A percentile compares a stretch with the other conserved stretches of the same genome.
Evolutionary conservation across 371 early-diverging fungal species (phyloP).

Genomic region (Mucor velutinosus): DNA sequence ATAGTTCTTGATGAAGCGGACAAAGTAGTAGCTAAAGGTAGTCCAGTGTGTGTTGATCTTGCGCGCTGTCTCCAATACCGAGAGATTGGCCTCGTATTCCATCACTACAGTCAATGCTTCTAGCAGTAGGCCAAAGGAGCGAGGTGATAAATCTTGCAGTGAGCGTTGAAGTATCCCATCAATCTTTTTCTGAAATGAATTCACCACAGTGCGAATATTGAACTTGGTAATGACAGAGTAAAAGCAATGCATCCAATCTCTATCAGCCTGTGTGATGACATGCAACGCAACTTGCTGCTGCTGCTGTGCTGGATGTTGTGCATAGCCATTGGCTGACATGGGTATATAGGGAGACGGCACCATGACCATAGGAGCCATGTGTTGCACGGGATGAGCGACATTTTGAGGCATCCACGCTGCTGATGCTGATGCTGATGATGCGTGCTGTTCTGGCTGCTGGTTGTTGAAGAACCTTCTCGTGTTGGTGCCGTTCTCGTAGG

Average conservation of each 20-base stretch:
- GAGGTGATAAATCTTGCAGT: slow-evolving; percentile 8
- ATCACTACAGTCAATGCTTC: slow-evolving; percentile 8
- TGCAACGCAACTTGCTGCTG: background rate
- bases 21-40: background rate
- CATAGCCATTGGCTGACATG: background rate
- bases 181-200: slow-evolving; percentile 15
- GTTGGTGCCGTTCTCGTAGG: background rate
- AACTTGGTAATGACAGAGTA: slow-evolving; percentile 3
- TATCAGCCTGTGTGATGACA: background rate
- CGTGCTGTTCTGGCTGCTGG: background rate
- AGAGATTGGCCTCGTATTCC: slow-evolving; percentile 7
- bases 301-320: too few relatives aligned
- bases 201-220: background rate
- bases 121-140: slow-evolving; percentile 24
- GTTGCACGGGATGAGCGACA: background rate
- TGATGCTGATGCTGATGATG: background rate
- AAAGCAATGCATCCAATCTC: slow-evolving; percentile 1
- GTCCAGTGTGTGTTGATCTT: slow-evolving; percentile 6
- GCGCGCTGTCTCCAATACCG: background rate
- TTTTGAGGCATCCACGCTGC: background rate
- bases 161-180: slow-evolving; percentile 8
- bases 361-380: slow-evolving; percentile 3
- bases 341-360: slow-evolving; percentile 13
- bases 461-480: background rate
- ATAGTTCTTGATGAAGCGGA: background rate